phyloP scores from a whole-genome alignment of 2,329 filamentous ascomycete genomes.

The Sporothrix luriei region DNA sequence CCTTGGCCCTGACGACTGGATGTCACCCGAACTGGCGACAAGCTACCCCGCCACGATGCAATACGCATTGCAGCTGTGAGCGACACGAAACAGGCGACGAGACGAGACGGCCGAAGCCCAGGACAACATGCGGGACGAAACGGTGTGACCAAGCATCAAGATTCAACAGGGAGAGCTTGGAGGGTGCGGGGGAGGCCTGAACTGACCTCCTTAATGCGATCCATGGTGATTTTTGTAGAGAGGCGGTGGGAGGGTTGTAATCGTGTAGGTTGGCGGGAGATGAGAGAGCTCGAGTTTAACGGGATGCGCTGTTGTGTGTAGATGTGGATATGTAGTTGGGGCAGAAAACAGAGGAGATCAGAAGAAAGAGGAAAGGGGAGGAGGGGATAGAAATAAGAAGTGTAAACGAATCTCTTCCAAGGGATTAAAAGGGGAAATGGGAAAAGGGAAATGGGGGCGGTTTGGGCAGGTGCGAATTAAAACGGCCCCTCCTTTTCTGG shows the following conservation, averaged over 20 bases:
- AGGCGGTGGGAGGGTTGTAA: neutral
- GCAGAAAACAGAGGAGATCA: neutral
- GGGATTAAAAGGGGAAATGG: constrained; percentile 26
- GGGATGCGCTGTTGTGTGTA: constrained; percentile 5
- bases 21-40: neutral
- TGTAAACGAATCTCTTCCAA: constrained; percentile 24
- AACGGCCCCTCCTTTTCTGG: constrained; percentile 33
- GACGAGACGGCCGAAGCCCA: neutral
- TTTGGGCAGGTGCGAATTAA: constrained; percentile 28
- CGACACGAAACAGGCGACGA: constrained; percentile 10
- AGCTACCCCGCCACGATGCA: neutral
- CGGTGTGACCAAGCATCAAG: neutral
- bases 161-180: neutral
- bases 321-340: constrained; percentile 14
- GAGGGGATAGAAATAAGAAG: constrained; percentile 17
- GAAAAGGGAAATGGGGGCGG: constrained; percentile 23
- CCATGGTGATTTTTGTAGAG: constrained; percentile 59
- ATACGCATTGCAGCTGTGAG: constrained; percentile 1
- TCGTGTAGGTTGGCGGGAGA: neutral
- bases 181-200: constrained; percentile 25
- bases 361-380: neutral
- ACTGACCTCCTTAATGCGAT: constrained; percentile 87
- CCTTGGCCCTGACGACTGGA: neutral
- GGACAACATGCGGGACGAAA: neutral
- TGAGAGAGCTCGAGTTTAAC: neutral